A percentile compares a stretch with the other conserved stretches of the same genome.
Conservation (phyloP, 768 basidiomycete species). For the Termitomyces sp. region DNA sequence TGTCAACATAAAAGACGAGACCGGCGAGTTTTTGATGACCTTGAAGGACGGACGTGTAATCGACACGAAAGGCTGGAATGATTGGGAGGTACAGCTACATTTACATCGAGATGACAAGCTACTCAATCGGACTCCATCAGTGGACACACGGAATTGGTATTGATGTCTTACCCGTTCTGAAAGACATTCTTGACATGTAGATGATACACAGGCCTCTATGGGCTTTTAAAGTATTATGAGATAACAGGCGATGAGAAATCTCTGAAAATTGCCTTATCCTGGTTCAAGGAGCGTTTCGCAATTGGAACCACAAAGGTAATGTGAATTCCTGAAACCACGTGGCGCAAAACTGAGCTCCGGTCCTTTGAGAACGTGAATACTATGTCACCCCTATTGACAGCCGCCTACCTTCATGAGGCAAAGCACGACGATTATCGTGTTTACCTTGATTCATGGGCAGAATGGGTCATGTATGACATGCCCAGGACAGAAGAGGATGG, state of each 20-base stretch:
- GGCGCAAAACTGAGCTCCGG: neutral
- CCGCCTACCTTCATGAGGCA: constrained; percentile 36
- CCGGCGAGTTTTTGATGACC: constrained; percentile 43
- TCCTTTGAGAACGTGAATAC: constrained; percentile 47
- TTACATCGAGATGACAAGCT: neutral
- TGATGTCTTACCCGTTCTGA: neutral
- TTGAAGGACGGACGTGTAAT: constrained; percentile 46
- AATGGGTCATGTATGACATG: constrained; percentile 46
- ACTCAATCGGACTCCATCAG: constrained; percentile 15
- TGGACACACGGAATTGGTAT: constrained; percentile 42
- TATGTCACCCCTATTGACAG: constrained; percentile 46
- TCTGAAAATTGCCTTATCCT: constrained; percentile 35
- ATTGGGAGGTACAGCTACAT: constrained; percentile 38
- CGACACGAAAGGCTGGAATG: constrained; percentile 55
- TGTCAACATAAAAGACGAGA: constrained; percentile 49
- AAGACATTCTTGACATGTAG: neutral
- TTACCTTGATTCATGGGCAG: constrained; percentile 43
- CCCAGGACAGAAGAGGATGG: constrained; percentile 40
- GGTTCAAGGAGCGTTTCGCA: constrained; percentile 45
- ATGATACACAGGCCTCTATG: constrained; percentile 29
- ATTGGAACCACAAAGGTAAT: constrained; percentile 43
- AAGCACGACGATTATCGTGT: constrained; percentile 27
- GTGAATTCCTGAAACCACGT: neutral
- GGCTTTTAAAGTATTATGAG: constrained; percentile 34
- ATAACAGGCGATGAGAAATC: constrained; percentile 32